phyloP scores from a whole-genome alignment of 1,284 basidiomycete genomes.

The Ustilago cynodontis region DNA sequence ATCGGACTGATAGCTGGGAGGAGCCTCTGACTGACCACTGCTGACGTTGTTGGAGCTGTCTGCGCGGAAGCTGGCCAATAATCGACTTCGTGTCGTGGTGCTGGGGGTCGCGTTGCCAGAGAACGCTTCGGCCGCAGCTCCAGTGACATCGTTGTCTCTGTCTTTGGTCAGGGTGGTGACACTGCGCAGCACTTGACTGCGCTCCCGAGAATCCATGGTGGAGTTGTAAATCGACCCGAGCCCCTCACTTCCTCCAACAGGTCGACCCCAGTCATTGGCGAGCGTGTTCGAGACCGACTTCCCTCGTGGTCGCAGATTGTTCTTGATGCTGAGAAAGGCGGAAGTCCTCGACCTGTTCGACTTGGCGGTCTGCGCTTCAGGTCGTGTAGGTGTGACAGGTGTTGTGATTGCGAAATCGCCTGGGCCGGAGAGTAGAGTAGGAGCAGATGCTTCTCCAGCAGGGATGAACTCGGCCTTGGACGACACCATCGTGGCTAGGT shows the following conservation, averaged over 20 bases:
- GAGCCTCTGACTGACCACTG: conserved; percentile 10
- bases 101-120: conserved; percentile 22
- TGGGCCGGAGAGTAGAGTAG: conserved; percentile 12
- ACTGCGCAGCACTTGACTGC: conserved; percentile 47
- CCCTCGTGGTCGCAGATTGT: conserved; percentile 25
- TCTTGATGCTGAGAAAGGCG: conserved; percentile 24
- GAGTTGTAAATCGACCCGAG: conserved; percentile 40
- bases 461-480: conserved; percentile 35
- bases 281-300: conserved; percentile 17
- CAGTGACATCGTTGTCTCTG: conserved; percentile 34
- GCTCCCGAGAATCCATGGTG: conserved; percentile 33
- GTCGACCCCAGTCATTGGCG: conserved; percentile 38
- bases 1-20: conserved; percentile 30
- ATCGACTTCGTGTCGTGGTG: conserved; percentile 12
- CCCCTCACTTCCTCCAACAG: conserved; percentile 51
- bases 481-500: conserved; percentile 14
- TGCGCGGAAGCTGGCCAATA: conserved; percentile 21
- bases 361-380: conserved; percentile 22
- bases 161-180: conserved; percentile 41
- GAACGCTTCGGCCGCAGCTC: conserved; percentile 36
- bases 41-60: conserved; percentile 12
- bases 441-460: conserved; percentile 3
- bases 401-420: background rate
- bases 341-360: conserved; percentile 28
- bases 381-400: background rate